phyloP scores from a whole-genome alignment of 148 eudicot species.

The Chenopodium berlandieri region DNA sequence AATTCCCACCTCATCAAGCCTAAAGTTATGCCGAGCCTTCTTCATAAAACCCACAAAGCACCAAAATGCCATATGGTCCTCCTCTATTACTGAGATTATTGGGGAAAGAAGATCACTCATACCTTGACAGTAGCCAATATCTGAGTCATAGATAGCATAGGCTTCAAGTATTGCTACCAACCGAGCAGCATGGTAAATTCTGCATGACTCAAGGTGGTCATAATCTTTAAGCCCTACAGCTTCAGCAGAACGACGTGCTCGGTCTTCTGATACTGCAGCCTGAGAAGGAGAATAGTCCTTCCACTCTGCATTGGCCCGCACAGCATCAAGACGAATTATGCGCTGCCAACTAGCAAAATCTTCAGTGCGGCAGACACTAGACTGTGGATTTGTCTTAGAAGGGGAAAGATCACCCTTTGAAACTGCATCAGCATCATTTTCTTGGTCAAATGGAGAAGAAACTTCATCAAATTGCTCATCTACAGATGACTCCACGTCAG shows the following conservation, averaged over 20 bases:
- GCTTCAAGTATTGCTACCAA: constrained; percentile 94
- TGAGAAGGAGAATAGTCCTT: constrained; percentile 54
- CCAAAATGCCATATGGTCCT: constrained; percentile 95
- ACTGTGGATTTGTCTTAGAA: constrained; percentile 32
- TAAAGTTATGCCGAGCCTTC: constrained; percentile 92
- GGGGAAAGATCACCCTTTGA: constrained; percentile 49
- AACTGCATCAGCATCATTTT: constrained; percentile 31
- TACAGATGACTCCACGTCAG: constrained; percentile 72
- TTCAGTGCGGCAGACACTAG: constrained; percentile 45
- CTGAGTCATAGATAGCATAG: constrained; percentile 83
- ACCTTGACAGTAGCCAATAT: constrained; percentile 97
- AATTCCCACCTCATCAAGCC: constrained; percentile 95
- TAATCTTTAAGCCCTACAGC: constrained; percentile 81
- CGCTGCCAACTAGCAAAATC: constrained; percentile 93
- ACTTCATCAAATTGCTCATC: constrained; percentile 59
- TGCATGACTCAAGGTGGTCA: constrained; percentile 66
- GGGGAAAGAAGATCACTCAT: constrained; percentile 99
- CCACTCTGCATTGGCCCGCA: constrained; percentile 93
- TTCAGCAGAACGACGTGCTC: constrained; percentile 68
- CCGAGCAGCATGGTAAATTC: constrained; percentile 90
- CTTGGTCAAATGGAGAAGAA: constrained; percentile 42
- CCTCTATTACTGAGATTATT: constrained; percentile 68
- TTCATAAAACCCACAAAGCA: constrained; percentile 97
- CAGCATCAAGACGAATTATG: constrained; percentile 87
- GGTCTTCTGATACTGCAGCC: constrained; percentile 60